Evolutionary conservation across 75 land plant species (phyloP).

Genomic region (Sequoia sempervirens): DNA sequence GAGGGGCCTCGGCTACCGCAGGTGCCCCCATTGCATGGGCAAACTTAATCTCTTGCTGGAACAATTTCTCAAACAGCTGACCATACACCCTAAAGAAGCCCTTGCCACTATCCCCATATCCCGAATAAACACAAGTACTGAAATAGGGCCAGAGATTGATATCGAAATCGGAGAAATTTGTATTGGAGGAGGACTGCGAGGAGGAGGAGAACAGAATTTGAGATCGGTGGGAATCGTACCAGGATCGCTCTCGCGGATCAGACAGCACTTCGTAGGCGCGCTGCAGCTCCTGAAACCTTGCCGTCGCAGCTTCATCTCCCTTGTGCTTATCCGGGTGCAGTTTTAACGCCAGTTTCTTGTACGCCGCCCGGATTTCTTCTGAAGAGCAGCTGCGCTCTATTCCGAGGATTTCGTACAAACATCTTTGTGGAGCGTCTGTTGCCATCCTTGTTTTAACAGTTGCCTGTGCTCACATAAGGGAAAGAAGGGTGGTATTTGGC

Average conservation of each 20-base stretch:
- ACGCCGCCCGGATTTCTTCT: slow-evolving; percentile 80
- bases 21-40: slow-evolving; percentile 36
- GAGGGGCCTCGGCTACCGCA: slow-evolving; percentile 48
- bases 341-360: slow-evolving; percentile 78
- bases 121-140: slow-evolving; percentile 68
- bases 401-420: slow-evolving; percentile 84
- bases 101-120: slow-evolving; percentile 53
- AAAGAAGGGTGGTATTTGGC: not conserved
- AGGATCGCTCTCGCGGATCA: slow-evolving; percentile 80
- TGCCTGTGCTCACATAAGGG: not conserved
- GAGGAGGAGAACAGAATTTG: slow-evolving; percentile 60
- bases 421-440: slow-evolving; percentile 13
- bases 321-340: slow-evolving; percentile 92
- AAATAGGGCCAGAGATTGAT: slow-evolving; percentile 76
- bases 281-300: slow-evolving; percentile 73
- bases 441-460: not conserved
- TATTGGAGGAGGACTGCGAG: slow-evolving; percentile 10
- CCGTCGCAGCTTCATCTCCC: slow-evolving; percentile 66
- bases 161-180: slow-evolving; percentile 11
- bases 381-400: slow-evolving; percentile 39
- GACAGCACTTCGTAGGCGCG: slow-evolving; percentile 90
- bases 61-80: slow-evolving; percentile 63
- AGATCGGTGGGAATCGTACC: slow-evolving; percentile 94
- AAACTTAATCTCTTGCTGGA: slow-evolving; percentile 55
- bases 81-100: slow-evolving; percentile 87